A percentile compares a stretch with the other conserved stretches of the same genome.
These are phyloP conservation scores for Xylaria palmicola DNA, from an alignment of 495 filamentous ascomycete genomes.

Conservation along the genomic window DNA sequence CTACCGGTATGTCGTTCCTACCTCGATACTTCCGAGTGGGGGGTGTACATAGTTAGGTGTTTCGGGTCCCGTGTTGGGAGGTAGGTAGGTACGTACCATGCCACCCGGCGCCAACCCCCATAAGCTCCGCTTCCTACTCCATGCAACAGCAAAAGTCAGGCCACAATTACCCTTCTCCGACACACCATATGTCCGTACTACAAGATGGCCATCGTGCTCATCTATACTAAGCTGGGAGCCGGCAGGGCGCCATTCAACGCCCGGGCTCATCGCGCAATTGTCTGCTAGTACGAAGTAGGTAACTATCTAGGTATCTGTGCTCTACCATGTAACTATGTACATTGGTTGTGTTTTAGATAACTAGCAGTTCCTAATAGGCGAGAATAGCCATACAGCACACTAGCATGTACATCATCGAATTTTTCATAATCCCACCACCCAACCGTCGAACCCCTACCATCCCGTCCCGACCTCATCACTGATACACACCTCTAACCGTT, in stretches of 20 bases:
- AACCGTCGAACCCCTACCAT: neutral
- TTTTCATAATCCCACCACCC: conserved; percentile 9
- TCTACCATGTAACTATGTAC: neutral
- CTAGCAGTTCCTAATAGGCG: too few relatives aligned
- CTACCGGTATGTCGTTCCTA: too few relatives aligned
- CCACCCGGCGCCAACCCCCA: too few relatives aligned
- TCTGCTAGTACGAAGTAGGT: too few relatives aligned
- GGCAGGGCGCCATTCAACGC: neutral
- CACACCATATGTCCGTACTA: neutral
- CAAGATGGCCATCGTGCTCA: neutral
- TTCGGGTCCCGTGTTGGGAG: too few relatives aligned
- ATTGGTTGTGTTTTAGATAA: neutral
- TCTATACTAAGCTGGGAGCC: neutral
- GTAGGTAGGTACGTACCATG: too few relatives aligned
- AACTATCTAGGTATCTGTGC: too few relatives aligned
- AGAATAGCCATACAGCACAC: too few relatives aligned
- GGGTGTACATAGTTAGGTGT: too few relatives aligned
- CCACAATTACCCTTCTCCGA: conserved; percentile 13
- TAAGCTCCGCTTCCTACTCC: conserved; percentile 10
- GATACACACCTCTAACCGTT: neutral
- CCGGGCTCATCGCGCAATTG: neutral
- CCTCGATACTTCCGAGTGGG: too few relatives aligned
- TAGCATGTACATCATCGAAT: conserved; percentile 9
- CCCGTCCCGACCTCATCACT: neutral
- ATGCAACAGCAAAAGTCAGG: conserved; percentile 16